These are phyloP conservation scores for Stagonosporopsis chrysanthemi DNA, from an alignment of 2,329 filamentous ascomycete species.

Conservation along the genomic window DNA sequence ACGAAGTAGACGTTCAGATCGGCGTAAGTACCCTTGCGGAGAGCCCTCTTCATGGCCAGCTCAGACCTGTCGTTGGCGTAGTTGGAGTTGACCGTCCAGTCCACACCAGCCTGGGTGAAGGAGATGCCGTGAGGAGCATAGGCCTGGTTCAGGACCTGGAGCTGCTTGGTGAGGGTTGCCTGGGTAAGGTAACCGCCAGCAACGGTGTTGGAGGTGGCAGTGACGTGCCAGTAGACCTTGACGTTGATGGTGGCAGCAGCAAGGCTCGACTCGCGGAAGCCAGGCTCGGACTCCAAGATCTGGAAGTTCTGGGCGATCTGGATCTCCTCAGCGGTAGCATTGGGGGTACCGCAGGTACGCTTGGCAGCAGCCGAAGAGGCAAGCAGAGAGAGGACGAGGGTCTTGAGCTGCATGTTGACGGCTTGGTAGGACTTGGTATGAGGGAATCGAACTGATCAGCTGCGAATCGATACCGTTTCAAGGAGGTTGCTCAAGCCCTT, in stretches of 20 bases:
- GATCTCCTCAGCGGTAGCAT: slow-evolving; percentile 23
- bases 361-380: slow-evolving; percentile 15
- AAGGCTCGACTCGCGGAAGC: slow-evolving; percentile 13
- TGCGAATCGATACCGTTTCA: slow-evolving; percentile 18
- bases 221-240: slow-evolving; percentile 47
- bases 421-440: neutral
- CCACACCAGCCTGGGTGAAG: slow-evolving; percentile 22
- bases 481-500: slow-evolving; percentile 1
- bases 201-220: slow-evolving; percentile 31
- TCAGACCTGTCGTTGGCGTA: slow-evolving; percentile 21
- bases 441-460: slow-evolving; percentile 16
- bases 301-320: slow-evolving; percentile 23
- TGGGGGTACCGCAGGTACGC: slow-evolving; percentile 26
- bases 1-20: slow-evolving; percentile 40
- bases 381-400: slow-evolving; percentile 18
- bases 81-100: slow-evolving; percentile 22
- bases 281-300: slow-evolving; percentile 20
- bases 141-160: slow-evolving; percentile 20
- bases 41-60: slow-evolving; percentile 20
- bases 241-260: slow-evolving; percentile 32
- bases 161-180: slow-evolving; percentile 16
- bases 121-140: slow-evolving; percentile 26
- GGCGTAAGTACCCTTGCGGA: slow-evolving; percentile 34
- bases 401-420: slow-evolving; percentile 22
- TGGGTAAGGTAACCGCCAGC: slow-evolving; percentile 21